Base-by-base conservation (phyloP, 2,329 filamentous ascomycete genomes). In the Xylaria digitata region DNA sequence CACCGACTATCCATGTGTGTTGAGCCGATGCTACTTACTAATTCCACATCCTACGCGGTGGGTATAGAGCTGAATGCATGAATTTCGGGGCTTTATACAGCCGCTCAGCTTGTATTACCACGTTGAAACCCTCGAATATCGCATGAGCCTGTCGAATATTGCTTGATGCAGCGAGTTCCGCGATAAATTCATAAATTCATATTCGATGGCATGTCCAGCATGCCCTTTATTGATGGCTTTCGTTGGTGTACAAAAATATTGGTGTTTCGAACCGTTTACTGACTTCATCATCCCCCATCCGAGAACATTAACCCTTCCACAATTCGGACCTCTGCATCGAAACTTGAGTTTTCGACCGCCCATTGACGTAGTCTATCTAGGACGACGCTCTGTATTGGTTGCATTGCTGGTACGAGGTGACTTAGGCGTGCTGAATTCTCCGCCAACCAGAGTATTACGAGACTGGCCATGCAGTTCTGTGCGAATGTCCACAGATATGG, bases 401-500 rank as follows among this genome's bases (percentile, higher is more conserved):
- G 70, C 53, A 79, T 69, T n/a, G 74, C 72, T 1, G 76, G 75
- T 13, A 76, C 74, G 53, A 74, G 73, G 26, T 70, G 73, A 42
- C 71, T 72, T 52, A 78, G 65, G 21, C 73, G 63, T 9, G 73
- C 72, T 5, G 77, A 77, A 17, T 70, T 74, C 11, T 77, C 74
- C 6, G 78, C 78, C 53, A 80, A 58, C 63, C 75, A 73, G 34
- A 81, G 70, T 13, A 79, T 73, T 7, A 79, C 49, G 7, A 81
- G 70, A 32, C 75, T 77, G 3, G 78, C 77, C 69, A 80, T 70
- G 61, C 76, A 77, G 54, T 74, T 74, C 63, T 80, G 78, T 11
- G 77, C 75, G 46, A 80, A 73, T 0, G 75, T 74, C 79, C 79
- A 81, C 11, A 81, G 73, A 55, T 80, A 79, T 1, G 77, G 76